A percentile compares a stretch with the other conserved stretches of the same genome.
These are phyloP conservation scores for Trichosporon asahii DNA, from an alignment of 1,284 basidiomycete species.

Conservation along the genomic window DNA sequence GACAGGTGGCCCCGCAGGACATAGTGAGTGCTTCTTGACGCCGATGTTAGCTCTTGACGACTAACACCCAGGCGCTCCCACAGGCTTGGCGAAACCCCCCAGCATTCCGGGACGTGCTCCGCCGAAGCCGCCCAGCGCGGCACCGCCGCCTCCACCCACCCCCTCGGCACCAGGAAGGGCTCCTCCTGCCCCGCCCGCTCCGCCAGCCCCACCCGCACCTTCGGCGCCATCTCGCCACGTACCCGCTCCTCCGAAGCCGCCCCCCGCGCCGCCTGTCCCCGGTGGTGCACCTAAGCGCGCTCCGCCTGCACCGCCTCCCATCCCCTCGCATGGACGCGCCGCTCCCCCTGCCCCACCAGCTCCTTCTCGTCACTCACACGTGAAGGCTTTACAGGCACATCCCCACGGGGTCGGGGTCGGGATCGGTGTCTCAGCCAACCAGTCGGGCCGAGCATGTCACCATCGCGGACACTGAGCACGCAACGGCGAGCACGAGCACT, in stretches of 20 bases:
- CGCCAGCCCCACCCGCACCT: slow-evolving; percentile 26
- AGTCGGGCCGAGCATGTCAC: background rate
- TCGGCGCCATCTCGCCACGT: slow-evolving; percentile 4
- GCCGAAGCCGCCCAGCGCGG: slow-evolving; percentile 20
- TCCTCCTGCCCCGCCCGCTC: slow-evolving; percentile 24
- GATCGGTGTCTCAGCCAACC: background rate
- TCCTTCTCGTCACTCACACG: slow-evolving; percentile 9
- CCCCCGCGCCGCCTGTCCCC: slow-evolving; percentile 48
- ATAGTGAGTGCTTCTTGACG: slow-evolving; percentile 12
- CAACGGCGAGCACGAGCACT: background rate
- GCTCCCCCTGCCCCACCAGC: slow-evolving; percentile 1
- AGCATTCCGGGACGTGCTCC: slow-evolving; percentile 18
- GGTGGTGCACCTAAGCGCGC: slow-evolving; percentile 20
- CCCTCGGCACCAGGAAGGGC: slow-evolving; percentile 20
- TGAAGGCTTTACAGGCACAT: background rate
- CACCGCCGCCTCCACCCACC: slow-evolving; percentile 21
- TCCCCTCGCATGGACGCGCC: slow-evolving; percentile 10
- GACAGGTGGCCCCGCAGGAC: slow-evolving; percentile 61
- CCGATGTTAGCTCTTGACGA: background rate
- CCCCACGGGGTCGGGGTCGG: slow-evolving; percentile 3
- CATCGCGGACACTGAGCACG: background rate
- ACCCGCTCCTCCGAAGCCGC: slow-evolving; percentile 62
- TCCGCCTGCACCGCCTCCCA: slow-evolving; percentile 26
- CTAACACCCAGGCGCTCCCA: background rate
- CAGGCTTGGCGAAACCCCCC: background rate